Base-by-base conservation (phyloP, 176 grass and related monocot species). In the Aechmea fasciata region DNA sequence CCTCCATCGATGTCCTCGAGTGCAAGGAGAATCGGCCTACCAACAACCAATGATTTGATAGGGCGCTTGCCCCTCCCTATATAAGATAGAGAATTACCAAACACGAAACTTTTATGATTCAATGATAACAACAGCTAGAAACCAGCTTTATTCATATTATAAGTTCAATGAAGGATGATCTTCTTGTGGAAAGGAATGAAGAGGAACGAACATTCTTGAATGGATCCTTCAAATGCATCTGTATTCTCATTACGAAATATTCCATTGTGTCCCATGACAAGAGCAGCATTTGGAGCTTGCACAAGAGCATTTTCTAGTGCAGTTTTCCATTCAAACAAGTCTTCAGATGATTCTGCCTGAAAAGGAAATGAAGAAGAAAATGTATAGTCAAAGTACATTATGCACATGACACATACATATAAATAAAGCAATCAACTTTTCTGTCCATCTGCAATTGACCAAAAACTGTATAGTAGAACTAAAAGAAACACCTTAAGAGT, bases 1-100 rank as follows among this genome's bases (percentile, higher is more conserved):
- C 90, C 86, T 69, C 95, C 95, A 84, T 99, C 95, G 65, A 99
- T 99, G 82, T 99, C 90, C 83, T 99, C 95, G 20, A 99, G 90
- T 72, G 95, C 95, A 70, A 99, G 90, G 61, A 99, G 83, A 83
- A 99, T 99, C 59, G 95, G 95, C 66, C 95, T 86, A 48, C 95
- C 95, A 26, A 99, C 87, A 88, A 94, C 90, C 64, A 90, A 80
- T 3, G 90, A 99, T 81, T 94, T 93, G 63, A 80, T 84, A 24
- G 87, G 87, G 64, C 82, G 73, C 84, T 94, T 99, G 57, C 93
- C 90, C 86, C 87, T 90, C 90, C 95, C 95, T 99, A 75, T 17
- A 75, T 75, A 22, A 50, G 77, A 78, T 29, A 53, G n/a, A 81
- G 50, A 33, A 72, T 41, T 41, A 77, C 41, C 7, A 61, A 15